Percentiles rank a stretch among this genome's conserved stretches.
Evolutionary conservation across 1,139 yeast genomes (phyloP).

Genomic region (Suhomyces kunorum): DNA sequence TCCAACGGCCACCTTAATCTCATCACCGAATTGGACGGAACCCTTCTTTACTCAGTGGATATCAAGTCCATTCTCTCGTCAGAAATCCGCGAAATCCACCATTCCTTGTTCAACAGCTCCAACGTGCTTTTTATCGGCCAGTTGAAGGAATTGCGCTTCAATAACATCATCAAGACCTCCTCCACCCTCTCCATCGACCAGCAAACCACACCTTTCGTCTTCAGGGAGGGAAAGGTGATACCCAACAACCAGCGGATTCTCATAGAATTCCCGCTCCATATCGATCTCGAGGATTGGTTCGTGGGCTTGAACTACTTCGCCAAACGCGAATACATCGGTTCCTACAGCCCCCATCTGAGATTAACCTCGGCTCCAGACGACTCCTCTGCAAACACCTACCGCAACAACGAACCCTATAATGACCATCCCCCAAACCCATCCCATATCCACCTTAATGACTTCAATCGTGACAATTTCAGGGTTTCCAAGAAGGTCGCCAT

Average conservation of each 20-base stretch:
- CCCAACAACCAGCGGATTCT: constrained; percentile 46
- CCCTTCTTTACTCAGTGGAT: constrained; percentile 63
- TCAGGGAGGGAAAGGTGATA: constrained; percentile 37
- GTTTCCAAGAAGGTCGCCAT: constrained; percentile 55
- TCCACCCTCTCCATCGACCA: constrained; percentile 27
- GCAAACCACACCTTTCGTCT: constrained; percentile 26
- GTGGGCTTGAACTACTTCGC: constrained; percentile 72
- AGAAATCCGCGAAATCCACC: constrained; percentile 68
- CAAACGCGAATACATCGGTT: constrained; percentile 56
- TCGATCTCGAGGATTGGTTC: constrained; percentile 83
- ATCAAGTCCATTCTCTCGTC: constrained; percentile 57
- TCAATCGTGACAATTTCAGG: constrained; percentile 46
- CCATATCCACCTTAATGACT: constrained; percentile 21
- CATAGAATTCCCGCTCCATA: constrained; percentile 65
- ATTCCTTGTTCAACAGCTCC: constrained; percentile 62
- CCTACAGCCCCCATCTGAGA: constrained; percentile 22
- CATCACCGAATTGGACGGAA: constrained; percentile 65
- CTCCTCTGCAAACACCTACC: neutral
- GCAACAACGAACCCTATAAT: constrained; percentile 2
- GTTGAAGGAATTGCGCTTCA: constrained; percentile 52
- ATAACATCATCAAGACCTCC: constrained; percentile 40
- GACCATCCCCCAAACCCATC: neutral
- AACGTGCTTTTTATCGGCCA: constrained; percentile 62
- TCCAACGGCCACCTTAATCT: constrained; percentile 67
- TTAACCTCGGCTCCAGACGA: constrained; percentile 5